Evolutionary conservation across 1,139 yeast species (phyloP), one percentile per base, ranked within the genome.

Genomic region (Torulaspora pretoriensis): DNA sequence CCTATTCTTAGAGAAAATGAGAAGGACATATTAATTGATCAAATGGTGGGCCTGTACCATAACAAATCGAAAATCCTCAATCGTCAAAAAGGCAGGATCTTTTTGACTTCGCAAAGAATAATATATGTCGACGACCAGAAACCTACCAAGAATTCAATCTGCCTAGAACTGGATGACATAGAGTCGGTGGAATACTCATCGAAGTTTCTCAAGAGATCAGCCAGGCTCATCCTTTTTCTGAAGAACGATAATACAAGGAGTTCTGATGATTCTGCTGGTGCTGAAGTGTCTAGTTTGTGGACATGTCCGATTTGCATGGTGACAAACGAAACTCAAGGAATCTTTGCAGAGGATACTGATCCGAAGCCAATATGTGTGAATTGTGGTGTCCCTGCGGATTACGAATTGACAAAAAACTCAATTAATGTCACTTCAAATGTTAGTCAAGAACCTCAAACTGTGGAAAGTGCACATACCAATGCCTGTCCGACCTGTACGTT

Each of bases 401-500:
- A 56, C 32, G 69, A 67, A 3, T 51, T 68, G 36, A 66, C 72
- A 51, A 48, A 61, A 49, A 33, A 55, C 64, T 36, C 56, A 55
- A 52, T 53, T 46, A 44, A 38, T 51, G 38, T 41, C 22, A 32
- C 46, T n/a, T 19, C 25, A n/a, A 29, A 19, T 7, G 16, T 8
- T 14, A 10, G 16, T 10, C 6, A 26, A 25, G 10, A 29, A 24
- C 22, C 12, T 9, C 17, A 25, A 9, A 22, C 5, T 12, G 7
- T 29, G 9, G 29, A 3, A 28, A 12, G 29, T n/a, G 39, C 60
- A 2, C 54, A 54, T 37, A 63, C 69, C 72, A 77, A 44, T 70
- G 73, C 73, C 39, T 92, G 98, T 54, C 81, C 89, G 0, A 72
- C 75, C 36, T 92, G 97, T 58, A 92, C 97, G 0, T 92, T 90